Conservation (phyloP, 176 grass and related monocot genomes). For the sorghum (Sorghum bicolor) region DNA sequence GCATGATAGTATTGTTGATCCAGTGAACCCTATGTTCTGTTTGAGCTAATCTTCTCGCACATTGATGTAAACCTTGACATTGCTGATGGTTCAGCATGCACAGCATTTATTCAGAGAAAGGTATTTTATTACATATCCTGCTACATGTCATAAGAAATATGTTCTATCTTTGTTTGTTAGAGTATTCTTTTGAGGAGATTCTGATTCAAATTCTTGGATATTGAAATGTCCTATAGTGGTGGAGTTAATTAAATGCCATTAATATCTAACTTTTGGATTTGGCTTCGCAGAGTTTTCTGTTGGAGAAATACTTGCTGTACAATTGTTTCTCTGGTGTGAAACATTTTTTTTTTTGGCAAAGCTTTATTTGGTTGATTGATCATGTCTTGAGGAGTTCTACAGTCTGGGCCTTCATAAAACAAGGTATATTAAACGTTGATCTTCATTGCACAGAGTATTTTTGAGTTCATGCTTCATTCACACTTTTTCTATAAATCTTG, state of each 20-base stretch:
- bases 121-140: constrained; percentile 13
- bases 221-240: neutral
- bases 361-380: neutral
- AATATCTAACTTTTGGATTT: constrained; percentile 3
- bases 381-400: neutral
- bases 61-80: constrained; percentile 2
- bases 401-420: constrained; percentile 1
- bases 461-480: constrained; percentile 4
- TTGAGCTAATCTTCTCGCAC: neutral
- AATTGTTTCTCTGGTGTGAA: neutral
- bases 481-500: constrained; percentile 2
- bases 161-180: constrained; percentile 1
- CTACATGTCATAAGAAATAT: constrained; percentile 9
- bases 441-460: neutral
- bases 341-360: neutral
- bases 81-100: neutral
- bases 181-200: constrained; percentile 17
- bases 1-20: neutral
- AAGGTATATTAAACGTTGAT: constrained; percentile 14
- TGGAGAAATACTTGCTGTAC: neutral
- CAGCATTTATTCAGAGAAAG: constrained; percentile 7
- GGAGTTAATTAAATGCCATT: neutral
- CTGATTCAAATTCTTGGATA: neutral
- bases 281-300: constrained; percentile 9
- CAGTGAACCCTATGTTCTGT: neutral